These are phyloP conservation scores for Candida coquimbonensis DNA, from an alignment of 805 yeast species.

Conservation along the genomic window DNA sequence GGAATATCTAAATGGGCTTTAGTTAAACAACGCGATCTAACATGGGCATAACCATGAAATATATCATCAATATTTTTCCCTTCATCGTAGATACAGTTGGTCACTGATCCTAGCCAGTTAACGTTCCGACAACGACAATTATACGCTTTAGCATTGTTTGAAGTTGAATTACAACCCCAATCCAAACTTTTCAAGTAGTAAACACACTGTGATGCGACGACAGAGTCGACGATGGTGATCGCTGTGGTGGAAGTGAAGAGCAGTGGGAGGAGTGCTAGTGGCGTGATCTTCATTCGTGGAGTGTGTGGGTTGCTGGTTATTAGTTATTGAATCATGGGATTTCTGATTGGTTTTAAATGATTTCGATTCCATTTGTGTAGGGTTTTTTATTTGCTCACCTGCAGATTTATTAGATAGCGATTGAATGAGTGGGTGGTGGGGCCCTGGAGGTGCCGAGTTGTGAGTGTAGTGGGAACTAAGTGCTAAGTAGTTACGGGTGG, in stretches of 20 bases:
- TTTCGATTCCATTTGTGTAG: too few relatives aligned
- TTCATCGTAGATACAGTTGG: slow-evolving; percentile 33
- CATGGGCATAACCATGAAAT: slow-evolving; percentile 34
- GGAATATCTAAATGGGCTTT: slow-evolving; percentile 30
- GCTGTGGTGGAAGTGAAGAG: slow-evolving; percentile 4
- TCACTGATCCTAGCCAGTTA: slow-evolving; percentile 38
- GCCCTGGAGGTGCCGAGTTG: too few relatives aligned
- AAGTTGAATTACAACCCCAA: slow-evolving; percentile 36
- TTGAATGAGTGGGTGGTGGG: too few relatives aligned
- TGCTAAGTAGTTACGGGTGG: too few relatives aligned
- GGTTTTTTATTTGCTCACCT: slow-evolving; percentile 4
- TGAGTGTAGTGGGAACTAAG: too few relatives aligned
- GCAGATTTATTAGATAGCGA: not conserved
- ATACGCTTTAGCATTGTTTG: slow-evolving; percentile 28
- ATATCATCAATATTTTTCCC: slow-evolving; percentile 19
- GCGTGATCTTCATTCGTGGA: slow-evolving; percentile 1
- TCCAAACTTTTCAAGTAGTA: slow-evolving; percentile 32
- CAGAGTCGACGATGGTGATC: slow-evolving; percentile 27
- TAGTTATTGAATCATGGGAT: not conserved
- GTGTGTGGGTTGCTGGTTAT: not conserved
- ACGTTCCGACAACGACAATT: slow-evolving; percentile 35
- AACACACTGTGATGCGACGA: slow-evolving; percentile 34
- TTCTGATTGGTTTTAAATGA: not conserved
- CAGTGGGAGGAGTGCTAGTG: not conserved
- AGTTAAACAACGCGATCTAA: slow-evolving; percentile 28